A percentile compares a stretch with the other conserved stretches of the same genome.
Evolutionary conservation across 495 filamentous ascomycete genomes (phyloP).

Genomic region (Choiromyces venosus): DNA sequence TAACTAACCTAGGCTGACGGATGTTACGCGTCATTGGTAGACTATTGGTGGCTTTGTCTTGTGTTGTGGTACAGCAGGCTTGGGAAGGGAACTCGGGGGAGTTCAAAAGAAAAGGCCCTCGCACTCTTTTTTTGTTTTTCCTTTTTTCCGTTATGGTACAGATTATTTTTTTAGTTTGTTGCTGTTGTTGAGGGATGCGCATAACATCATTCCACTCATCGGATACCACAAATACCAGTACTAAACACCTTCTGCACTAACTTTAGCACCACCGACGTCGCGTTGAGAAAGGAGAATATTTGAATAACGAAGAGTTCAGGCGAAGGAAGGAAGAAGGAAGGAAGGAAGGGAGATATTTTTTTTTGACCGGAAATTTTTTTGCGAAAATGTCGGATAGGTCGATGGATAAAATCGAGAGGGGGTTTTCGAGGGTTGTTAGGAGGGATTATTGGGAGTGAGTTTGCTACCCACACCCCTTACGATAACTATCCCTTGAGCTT

Average conservation of each 20-base stretch:
- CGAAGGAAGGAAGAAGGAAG: neutral
- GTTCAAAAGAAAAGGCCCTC: neutral
- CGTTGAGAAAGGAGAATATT: neutral
- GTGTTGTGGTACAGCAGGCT: neutral
- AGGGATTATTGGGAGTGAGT: neutral
- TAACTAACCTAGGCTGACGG: neutral
- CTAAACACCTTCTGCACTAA: too few relatives aligned
- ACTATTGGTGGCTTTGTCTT: too few relatives aligned
- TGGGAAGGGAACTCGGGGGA: neutral
- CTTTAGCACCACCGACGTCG: neutral
- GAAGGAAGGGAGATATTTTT: neutral
- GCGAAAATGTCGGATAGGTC: conserved; percentile 2
- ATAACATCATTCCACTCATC: neutral
- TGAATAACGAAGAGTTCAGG: neutral
- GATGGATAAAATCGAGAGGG: conserved; percentile 16
- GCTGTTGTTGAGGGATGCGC: neutral
- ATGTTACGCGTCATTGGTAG: neutral
- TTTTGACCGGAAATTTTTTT: neutral
- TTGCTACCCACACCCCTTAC: neutral
- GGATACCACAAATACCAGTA: neutral
- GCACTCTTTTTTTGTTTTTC: neutral
- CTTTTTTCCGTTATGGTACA: neutral
- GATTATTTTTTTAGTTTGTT: neutral
- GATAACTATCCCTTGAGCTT: too few relatives aligned
- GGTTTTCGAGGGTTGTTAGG: conserved; percentile 13